Conservation (phyloP, 2,329 filamentous ascomycete species). For the Cytospora mali region DNA sequence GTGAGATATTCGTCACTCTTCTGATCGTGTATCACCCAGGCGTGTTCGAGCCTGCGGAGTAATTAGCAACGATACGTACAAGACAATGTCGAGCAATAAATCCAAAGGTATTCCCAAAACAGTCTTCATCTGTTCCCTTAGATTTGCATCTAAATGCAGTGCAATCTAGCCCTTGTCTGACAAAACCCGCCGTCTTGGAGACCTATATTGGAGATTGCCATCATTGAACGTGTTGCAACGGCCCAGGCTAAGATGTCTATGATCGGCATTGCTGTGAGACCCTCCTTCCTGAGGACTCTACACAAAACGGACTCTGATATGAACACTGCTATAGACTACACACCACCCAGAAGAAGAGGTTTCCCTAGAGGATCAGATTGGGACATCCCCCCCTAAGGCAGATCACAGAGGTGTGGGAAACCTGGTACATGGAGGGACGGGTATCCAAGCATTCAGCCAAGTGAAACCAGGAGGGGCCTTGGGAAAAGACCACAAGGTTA, state of each 20-base stretch:
- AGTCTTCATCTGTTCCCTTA: no score
- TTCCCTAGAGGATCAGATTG: background rate
- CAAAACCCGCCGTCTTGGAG: background rate
- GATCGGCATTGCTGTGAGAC: background rate
- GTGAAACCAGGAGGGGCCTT: background rate
- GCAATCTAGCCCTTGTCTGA: background rate
- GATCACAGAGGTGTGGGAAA: background rate
- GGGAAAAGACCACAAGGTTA: background rate
- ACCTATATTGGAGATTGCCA: background rate
- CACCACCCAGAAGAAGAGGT: slow-evolving; percentile 1
- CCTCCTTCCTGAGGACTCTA: background rate
- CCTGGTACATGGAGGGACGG: background rate
- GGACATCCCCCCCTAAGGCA: background rate
- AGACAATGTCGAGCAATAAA: background rate
- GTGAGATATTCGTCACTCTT: background rate
- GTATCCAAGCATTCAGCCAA: background rate
- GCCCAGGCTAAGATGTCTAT: background rate
- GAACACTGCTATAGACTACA: background rate
- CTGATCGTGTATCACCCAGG: background rate
- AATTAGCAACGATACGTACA: background rate
- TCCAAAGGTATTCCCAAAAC: background rate
- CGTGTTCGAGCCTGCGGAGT: background rate
- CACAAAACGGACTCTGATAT: background rate
- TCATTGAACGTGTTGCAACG: background rate
- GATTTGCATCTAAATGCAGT: no score